These are phyloP conservation scores for Alternaria postmessia DNA, from an alignment of 2,329 filamentous ascomycete genomes.

Conservation along the genomic window DNA sequence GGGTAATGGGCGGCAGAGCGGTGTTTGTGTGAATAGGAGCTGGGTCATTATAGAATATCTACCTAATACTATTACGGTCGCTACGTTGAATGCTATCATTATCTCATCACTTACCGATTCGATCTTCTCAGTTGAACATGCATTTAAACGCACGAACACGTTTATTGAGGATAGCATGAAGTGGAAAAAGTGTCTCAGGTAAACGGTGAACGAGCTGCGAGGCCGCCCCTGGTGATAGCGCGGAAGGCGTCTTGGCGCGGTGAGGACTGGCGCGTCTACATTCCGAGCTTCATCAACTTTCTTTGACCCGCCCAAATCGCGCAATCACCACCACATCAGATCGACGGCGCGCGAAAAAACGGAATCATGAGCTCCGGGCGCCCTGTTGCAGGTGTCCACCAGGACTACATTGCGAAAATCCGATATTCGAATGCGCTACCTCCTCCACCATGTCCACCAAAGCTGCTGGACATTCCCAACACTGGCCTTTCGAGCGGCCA, in stretches of 20 bases:
- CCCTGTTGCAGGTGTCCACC: constrained; percentile 65
- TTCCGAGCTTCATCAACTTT: constrained; percentile 37
- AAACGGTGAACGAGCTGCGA: not conserved
- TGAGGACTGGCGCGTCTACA: constrained; percentile 33
- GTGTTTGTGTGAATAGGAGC: constrained; percentile 29
- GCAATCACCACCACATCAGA: constrained; percentile 20
- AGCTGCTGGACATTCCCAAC: constrained; percentile 96
- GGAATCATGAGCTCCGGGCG: constrained; percentile 37
- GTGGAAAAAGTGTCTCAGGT: not conserved
- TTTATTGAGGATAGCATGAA: too few species aligned
- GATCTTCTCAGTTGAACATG: not conserved
- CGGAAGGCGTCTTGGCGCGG: constrained; percentile 28
- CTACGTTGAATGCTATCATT: constrained; percentile 12
- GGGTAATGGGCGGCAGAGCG: constrained; percentile 38
- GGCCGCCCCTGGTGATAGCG: constrained; percentile 9
- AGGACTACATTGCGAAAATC: constrained; percentile 97
- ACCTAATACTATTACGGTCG: constrained; percentile 44
- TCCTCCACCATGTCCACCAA: constrained; percentile 91
- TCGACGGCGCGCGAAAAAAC: constrained; percentile 3
- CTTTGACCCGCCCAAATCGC: constrained; percentile 24
- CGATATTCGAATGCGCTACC: constrained; percentile 96
- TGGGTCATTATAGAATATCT: constrained; percentile 30
- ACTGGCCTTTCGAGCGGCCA: constrained; percentile 85
- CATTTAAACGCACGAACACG: too few species aligned
- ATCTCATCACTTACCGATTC: not conserved